Percentiles rank a stretch among this genome's conserved stretches.
phyloP scores from a whole-genome alignment of 768 basidiomycete genomes.

The Collybia sordida region DNA sequence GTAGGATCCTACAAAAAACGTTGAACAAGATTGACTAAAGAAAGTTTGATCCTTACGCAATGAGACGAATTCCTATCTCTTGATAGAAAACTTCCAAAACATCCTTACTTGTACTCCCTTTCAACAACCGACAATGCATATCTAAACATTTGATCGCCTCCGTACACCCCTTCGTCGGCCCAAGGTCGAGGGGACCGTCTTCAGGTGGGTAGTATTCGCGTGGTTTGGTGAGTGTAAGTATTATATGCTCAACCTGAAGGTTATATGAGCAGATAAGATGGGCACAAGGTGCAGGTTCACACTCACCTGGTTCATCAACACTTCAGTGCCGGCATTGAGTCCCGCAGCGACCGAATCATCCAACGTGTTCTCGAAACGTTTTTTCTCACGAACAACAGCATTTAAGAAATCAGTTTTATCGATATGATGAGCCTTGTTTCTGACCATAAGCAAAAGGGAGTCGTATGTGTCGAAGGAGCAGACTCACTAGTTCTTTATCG shows the following conservation, averaged over 20 bases:
- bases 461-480: neutral
- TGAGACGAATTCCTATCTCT: constrained; percentile 90
- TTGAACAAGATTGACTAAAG: neutral
- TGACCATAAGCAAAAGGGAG: constrained; percentile 1
- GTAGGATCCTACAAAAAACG: constrained; percentile 67
- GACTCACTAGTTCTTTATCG: constrained; percentile 86
- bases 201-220: constrained; percentile 91
- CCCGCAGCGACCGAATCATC: constrained; percentile 95
- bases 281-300: neutral
- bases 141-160: constrained; percentile 89
- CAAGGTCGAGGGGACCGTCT: constrained; percentile 74
- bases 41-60: constrained; percentile 53
- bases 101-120: constrained; percentile 93
- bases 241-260: constrained; percentile 89
- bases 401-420: constrained; percentile 94
- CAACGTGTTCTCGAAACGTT: constrained; percentile 87
- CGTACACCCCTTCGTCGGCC: constrained; percentile 83
- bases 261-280: neutral
- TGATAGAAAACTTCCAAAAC: constrained; percentile 98
- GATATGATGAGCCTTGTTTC: constrained; percentile 75
- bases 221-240: constrained; percentile 76
- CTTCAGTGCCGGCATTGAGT: constrained; percentile 92
- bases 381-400: constrained; percentile 92
- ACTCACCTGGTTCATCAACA: constrained; percentile 88
- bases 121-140: constrained; percentile 87